Evolutionary conservation across 2,329 filamentous ascomycete species (phyloP).

Genomic region (Endoconidiophora laricicola): DNA sequence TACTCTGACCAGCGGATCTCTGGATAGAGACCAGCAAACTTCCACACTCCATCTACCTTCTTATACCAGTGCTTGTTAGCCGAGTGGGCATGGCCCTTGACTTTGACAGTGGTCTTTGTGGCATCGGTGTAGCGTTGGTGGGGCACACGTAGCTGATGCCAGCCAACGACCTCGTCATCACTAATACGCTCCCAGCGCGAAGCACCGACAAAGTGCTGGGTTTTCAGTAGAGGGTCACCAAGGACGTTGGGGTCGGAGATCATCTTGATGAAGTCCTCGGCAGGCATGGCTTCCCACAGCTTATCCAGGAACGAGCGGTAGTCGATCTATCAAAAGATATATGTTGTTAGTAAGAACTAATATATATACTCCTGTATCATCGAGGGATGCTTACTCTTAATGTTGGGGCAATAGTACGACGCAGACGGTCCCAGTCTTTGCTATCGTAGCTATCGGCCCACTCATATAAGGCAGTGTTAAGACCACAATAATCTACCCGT

Average conservation of each 20-base stretch:
- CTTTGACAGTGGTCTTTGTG: constrained; percentile 28
- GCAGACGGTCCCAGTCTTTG: constrained; percentile 46
- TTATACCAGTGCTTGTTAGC: constrained; percentile 41
- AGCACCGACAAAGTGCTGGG: constrained; percentile 47
- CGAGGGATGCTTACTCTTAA: constrained; percentile 11
- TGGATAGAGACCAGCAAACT: constrained; percentile 40
- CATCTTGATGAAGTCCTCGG: constrained; percentile 45
- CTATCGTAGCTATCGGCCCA: constrained; percentile 52
- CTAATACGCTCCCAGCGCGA: constrained; percentile 40
- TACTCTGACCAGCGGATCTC: constrained; percentile 41
- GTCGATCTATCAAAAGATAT: constrained; percentile 39
- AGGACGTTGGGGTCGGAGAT: constrained; percentile 38
- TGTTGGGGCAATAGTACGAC: constrained; percentile 42
- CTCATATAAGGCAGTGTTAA: constrained; percentile 23
- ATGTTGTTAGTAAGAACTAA: constrained; percentile 34
- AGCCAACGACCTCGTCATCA: constrained; percentile 41
- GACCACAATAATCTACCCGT: constrained; percentile 16
- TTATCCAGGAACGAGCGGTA: constrained; percentile 49
- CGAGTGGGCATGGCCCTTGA: constrained; percentile 44
- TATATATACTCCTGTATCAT: constrained; percentile 39
- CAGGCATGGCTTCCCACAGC: constrained; percentile 43
- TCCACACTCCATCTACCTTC: constrained; percentile 43
- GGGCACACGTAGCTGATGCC: constrained; percentile 44
- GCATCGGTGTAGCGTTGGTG: constrained; percentile 43
- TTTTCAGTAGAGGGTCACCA: constrained; percentile 43